These are phyloP conservation scores for Juncus inflexus DNA, from an alignment of 176 grass and related monocot species.

Conservation along the genomic window DNA sequence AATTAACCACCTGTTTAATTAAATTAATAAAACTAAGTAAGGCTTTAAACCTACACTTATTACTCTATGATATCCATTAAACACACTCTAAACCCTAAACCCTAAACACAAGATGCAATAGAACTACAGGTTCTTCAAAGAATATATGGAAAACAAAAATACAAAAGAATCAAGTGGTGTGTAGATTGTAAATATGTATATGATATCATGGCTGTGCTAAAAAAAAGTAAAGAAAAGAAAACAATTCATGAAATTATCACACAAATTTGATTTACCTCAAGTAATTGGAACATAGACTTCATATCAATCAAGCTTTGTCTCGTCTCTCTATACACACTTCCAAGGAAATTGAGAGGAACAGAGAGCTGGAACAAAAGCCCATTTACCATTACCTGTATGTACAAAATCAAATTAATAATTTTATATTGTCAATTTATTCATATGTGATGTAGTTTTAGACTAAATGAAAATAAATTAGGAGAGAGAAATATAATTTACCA, in stretches of 20 bases:
- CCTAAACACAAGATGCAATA: no score
- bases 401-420: slow-evolving; percentile 24
- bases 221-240: no score
- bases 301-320: slow-evolving; percentile 98
- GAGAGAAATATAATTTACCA: slow-evolving; percentile 71
- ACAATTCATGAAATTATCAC: no score
- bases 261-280: slow-evolving; percentile 49
- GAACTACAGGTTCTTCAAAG: no score
- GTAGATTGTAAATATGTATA: no score
- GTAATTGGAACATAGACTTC: slow-evolving; percentile 97
- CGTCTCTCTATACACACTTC: slow-evolving; percentile 95
- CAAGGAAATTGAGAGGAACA: slow-evolving; percentile 94
- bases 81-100: neutral
- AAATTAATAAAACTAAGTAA: slow-evolving; percentile 23
- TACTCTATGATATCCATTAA: neutral
- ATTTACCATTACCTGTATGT: slow-evolving; percentile 93
- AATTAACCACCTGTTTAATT: slow-evolving; percentile 28
- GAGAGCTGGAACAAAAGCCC: slow-evolving; percentile 98
- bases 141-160: neutral
- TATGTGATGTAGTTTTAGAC: neutral
- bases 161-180: neutral
- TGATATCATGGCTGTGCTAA: no score
- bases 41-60: slow-evolving; percentile 26
- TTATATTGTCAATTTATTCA: slow-evolving; percentile 29
- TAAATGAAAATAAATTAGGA: slow-evolving; percentile 8